Evolutionary conservation across 2,329 filamentous ascomycete species (phyloP).

Genomic region (Apiospora kogelbergensis): DNA sequence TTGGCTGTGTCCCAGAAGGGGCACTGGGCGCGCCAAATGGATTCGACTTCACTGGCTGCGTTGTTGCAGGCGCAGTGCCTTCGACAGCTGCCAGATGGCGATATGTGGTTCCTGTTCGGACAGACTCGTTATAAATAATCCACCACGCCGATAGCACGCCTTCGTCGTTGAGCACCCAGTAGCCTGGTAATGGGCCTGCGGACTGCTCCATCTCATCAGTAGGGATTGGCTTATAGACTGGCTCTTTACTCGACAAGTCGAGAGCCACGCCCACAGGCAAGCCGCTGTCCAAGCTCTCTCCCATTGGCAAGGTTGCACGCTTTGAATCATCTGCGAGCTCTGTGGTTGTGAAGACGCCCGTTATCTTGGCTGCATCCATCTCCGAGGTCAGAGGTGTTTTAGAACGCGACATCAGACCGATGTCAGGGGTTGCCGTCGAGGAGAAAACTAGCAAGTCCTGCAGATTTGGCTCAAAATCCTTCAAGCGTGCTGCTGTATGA

Average conservation of each 20-base stretch:
- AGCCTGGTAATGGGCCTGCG: constrained; percentile 74
- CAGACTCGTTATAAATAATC: constrained; percentile 85
- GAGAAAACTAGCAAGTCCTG: constrained; percentile 80
- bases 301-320: constrained; percentile 74
- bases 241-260: constrained; percentile 82
- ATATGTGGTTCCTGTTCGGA: constrained; percentile 72
- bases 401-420: constrained; percentile 76
- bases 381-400: constrained; percentile 64
- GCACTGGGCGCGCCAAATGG: constrained; percentile 21
- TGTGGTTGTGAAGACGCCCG: constrained; percentile 71
- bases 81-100: constrained; percentile 61
- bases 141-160: constrained; percentile 86
- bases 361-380: constrained; percentile 57
- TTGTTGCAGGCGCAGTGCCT: constrained; percentile 30
- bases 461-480: constrained; percentile 77
- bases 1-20: constrained; percentile 20
- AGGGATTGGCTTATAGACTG: constrained; percentile 74
- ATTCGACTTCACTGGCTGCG: constrained; percentile 32
- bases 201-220: constrained; percentile 78
- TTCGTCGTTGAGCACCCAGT: constrained; percentile 86
- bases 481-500: constrained; percentile 75
- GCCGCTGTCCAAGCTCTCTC: constrained; percentile 67
- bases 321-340: constrained; percentile 72
- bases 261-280: constrained; percentile 76
- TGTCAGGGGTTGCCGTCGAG: constrained; percentile 76